Evolutionary conservation across 768 basidiomycete genomes (phyloP), one percentile per base, ranked within the genome.

Genomic region (Serendipita sp.): DNA sequence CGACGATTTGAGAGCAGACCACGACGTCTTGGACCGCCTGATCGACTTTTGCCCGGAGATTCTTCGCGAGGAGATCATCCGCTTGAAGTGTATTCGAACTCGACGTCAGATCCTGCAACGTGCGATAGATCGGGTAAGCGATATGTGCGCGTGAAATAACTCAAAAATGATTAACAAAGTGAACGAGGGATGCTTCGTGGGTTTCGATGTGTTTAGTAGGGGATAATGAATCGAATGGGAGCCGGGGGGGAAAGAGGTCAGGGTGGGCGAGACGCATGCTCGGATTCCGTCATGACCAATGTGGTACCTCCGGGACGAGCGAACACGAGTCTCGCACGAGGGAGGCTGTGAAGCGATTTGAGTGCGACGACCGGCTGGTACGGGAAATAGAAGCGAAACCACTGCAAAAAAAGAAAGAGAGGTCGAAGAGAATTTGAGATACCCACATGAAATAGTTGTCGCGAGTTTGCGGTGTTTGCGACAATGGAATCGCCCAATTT

Each of bases 21-120:
- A 91, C 89, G 28, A 85, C 88, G 69, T 91, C 90, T 74, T 88
- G 83, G 32, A 89, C 84, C 0, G 86, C 81, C 73, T 86, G 84
- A 63, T 90, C 87, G 11, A 85, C 83, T 76, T 88, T 89, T 2
- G 77, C 74, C 71, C 85, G 86, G 56, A 91, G 75, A 73, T 90
- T 87, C 66, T 80, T 81, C 32, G 85, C 84, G 46, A 82, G 79
- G 64, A 81, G 79, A 30, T 80, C 74, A 71, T 92, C 89, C 15
- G 83, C 80, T 64, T 83, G 84, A 44, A 87, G 81, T 23, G 79
- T 81, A 4, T 83, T 80, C 36, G 83, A 78, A 2, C 80, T 79
- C 68, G 81, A 81, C 48, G 85, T 76, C 46, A 87, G 76, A 66
- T 88, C 88, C 88, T 90, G 66, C 15, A 45, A 30, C 34, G 48